Conservation (phyloP, 108 stramenopile genomes). For the Skeletonema potamos region DNA sequence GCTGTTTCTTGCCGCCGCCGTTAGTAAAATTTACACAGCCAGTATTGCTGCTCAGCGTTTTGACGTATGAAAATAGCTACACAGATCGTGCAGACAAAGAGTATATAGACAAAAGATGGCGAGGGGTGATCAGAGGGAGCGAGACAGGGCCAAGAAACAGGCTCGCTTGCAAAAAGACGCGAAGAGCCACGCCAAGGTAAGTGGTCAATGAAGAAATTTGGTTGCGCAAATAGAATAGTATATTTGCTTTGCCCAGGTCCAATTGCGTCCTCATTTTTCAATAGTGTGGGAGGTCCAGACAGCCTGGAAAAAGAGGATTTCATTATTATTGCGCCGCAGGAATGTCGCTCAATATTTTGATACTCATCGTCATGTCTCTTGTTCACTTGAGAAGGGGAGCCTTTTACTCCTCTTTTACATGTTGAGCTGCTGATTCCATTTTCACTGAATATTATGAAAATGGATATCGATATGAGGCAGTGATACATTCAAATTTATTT, state of each 20-base stretch:
- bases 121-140: slow-evolving; percentile 79
- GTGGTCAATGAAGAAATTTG: background rate
- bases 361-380: slow-evolving; percentile 1
- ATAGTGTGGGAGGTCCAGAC: slow-evolving; percentile 13
- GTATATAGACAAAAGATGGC: slow-evolving; percentile 50
- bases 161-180: slow-evolving; percentile 45
- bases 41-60: no score
- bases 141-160: slow-evolving; percentile 78
- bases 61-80: background rate
- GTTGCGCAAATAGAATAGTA: background rate
- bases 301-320: slow-evolving; percentile 14
- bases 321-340: background rate
- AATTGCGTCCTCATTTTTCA: slow-evolving; percentile 5
- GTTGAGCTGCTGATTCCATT: background rate
- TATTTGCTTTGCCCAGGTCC: slow-evolving; percentile 1
- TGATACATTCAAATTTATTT: background rate
- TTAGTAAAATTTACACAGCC: no score
- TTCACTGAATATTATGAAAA: background rate
- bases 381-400: background rate
- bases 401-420: background rate
- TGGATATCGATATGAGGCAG: background rate
- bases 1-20: no score
- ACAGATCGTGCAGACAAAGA: background rate
- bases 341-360: background rate
- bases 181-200: slow-evolving; percentile 51